These are phyloP conservation scores for Apiospora marii DNA, from an alignment of 2,329 filamentous ascomycete species.

Conservation along the genomic window DNA sequence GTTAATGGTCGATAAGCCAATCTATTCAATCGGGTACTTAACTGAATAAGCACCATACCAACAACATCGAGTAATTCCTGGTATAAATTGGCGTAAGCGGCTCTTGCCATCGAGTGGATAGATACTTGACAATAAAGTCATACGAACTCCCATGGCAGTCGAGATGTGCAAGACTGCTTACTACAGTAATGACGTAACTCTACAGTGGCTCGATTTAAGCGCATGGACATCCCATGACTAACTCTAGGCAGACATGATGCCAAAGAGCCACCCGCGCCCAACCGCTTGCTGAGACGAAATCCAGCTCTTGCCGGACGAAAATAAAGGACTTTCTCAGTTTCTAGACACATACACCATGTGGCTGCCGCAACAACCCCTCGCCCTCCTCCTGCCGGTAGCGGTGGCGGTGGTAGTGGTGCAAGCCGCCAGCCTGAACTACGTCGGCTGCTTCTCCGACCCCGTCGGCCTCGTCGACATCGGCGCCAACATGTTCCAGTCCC, in stretches of 20 bases:
- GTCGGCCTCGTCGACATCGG: conserved; percentile 23
- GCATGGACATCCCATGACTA: neutral
- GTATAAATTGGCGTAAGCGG: too few species aligned
- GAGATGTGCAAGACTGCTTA: neutral
- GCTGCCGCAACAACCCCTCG: neutral
- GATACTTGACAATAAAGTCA: neutral
- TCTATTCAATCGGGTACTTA: too few species aligned
- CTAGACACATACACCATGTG: neutral
- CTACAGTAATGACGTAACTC: neutral
- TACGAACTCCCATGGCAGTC: neutral
- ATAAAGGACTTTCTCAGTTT: too few species aligned
- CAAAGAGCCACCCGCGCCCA: neutral
- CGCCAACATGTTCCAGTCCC: conserved; percentile 28
- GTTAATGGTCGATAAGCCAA: too few species aligned
- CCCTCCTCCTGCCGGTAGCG: neutral
- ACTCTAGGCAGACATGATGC: neutral
- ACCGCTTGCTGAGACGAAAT: too few species aligned
- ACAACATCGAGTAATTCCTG: too few species aligned
- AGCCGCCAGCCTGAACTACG: conserved; percentile 10
- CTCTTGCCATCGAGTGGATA: too few species aligned
- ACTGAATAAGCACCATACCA: too few species aligned
- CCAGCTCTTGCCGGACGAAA: too few species aligned
- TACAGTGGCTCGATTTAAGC: neutral
- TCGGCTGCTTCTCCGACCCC: conserved; percentile 31
- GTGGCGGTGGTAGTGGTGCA: neutral